Percentiles rank a stretch among this genome's conserved stretches.
These are phyloP conservation scores for Melaleuca alternifolia DNA, from an alignment of 345 rosid species.

Conservation along the genomic window DNA sequence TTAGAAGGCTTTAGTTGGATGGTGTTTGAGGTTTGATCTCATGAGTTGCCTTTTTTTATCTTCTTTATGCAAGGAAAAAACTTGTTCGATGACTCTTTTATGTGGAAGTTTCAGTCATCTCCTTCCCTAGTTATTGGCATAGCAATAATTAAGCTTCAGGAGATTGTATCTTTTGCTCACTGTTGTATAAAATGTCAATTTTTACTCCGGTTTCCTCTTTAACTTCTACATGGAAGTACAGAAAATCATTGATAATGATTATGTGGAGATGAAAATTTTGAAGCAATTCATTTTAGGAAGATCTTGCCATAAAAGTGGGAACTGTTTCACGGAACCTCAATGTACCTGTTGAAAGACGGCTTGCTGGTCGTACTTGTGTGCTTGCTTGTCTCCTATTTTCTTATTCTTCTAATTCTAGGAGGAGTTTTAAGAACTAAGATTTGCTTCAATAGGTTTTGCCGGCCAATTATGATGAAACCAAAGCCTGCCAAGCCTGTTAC, in stretches of 20 bases:
- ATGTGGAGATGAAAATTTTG: background rate
- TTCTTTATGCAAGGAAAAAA: background rate
- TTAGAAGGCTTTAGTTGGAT: background rate
- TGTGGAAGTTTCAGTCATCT: background rate
- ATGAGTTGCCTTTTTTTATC: background rate
- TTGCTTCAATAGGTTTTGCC: conserved; percentile 43
- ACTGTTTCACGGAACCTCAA: background rate
- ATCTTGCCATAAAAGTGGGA: background rate
- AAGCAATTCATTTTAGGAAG: background rate
- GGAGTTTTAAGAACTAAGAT: background rate
- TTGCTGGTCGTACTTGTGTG: background rate
- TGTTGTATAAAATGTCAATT: background rate
- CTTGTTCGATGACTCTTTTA: background rate
- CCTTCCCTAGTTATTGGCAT: too few relatives aligned
- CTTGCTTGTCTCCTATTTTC: background rate
- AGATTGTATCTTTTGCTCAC: background rate
- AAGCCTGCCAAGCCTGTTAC: conserved; percentile 65
- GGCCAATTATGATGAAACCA: conserved; percentile 85
- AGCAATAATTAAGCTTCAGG: background rate
- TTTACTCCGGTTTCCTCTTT: background rate
- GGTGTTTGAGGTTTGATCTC: background rate
- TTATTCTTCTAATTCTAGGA: background rate
- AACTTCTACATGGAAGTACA: background rate
- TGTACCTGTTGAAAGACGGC: background rate
- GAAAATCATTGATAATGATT: background rate